These are phyloP conservation scores for Carnegiea gigantea DNA, from an alignment of 179 eudicot species.

Conservation along the genomic window DNA sequence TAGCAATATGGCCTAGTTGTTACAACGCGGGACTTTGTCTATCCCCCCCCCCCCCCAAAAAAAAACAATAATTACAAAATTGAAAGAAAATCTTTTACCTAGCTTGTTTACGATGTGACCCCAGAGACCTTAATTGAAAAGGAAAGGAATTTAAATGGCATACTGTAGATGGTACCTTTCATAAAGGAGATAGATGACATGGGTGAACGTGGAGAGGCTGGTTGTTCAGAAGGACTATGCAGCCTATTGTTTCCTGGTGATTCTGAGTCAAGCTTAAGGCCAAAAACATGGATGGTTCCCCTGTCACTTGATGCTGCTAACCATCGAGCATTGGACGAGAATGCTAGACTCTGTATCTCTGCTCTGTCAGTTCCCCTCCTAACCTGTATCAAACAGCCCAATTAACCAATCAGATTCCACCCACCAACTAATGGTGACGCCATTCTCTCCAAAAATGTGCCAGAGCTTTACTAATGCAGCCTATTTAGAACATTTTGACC, in stretches of 20 bases:
- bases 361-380: conserved; percentile 48
- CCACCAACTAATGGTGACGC: not conserved
- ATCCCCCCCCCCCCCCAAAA: too few species aligned
- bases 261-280: conserved; percentile 35
- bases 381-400: conserved; percentile 33
- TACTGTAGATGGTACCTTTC: conserved; percentile 50
- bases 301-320: conserved; percentile 41
- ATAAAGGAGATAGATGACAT: conserved; percentile 43
- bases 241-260: conserved; percentile 21
- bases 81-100: not conserved
- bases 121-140: not conserved
- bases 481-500: not conserved
- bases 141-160: not conserved
- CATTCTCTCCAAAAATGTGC: not conserved
- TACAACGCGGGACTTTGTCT: not conserved
- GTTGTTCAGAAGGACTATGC: conserved; percentile 29
- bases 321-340: conserved; percentile 43
- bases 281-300: conserved; percentile 51
- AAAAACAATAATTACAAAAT: too few species aligned
- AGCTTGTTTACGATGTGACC: not conserved
- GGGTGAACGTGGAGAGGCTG: conserved; percentile 33
- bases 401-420: not conserved
- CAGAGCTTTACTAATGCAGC: not conserved
- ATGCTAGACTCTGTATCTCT: conserved; percentile 46
- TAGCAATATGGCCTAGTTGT: not conserved